Conservation (phyloP, 2,329 filamentous ascomycete species). For the Fusarium sp. region DNA sequence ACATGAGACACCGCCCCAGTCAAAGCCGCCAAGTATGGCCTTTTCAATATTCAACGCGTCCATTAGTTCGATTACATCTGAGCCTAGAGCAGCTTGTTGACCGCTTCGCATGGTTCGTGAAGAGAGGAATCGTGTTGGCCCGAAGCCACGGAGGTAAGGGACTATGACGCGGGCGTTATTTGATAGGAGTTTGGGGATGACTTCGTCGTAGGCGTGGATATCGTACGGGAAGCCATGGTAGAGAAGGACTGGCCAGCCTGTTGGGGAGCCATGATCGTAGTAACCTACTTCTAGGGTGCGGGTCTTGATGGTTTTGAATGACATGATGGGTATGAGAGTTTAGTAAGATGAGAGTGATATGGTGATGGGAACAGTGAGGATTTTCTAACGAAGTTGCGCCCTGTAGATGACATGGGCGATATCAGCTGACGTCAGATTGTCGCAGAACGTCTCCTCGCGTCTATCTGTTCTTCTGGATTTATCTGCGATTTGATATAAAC, state of each 20-base stretch:
- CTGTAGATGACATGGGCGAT: not conserved
- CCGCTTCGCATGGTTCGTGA: conserved; percentile 5
- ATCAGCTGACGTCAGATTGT: not conserved
- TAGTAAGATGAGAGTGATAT: not conserved
- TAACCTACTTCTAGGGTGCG: conserved; percentile 6
- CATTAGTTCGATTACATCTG: conserved; percentile 13
- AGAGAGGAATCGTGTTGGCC: conserved; percentile 8
- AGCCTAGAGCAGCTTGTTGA: conserved; percentile 10
- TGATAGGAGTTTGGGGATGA: not conserved
- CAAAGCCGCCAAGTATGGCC: not conserved
- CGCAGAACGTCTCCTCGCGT: not conserved
- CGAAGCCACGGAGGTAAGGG: conserved; percentile 1
- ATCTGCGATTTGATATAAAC: not conserved
- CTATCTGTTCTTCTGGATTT: fast-evolving
- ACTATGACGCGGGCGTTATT: conserved; percentile 2
- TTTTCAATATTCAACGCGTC: conserved; percentile 10
- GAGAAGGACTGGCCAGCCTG: conserved; percentile 12
- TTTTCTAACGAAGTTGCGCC: not conserved
- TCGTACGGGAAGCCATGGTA: conserved; percentile 26
- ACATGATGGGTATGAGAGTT: not conserved
- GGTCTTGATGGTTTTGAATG: not conserved
- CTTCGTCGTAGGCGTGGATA: conserved; percentile 9
- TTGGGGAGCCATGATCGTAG: not conserved
- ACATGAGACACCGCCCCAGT: conserved; percentile 11
- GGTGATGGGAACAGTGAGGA: not conserved